Evolutionary conservation across 1,139 yeast species (phyloP), one percentile per base, ranked within the genome.

Genomic region (Meyerozyma carpophila): DNA sequence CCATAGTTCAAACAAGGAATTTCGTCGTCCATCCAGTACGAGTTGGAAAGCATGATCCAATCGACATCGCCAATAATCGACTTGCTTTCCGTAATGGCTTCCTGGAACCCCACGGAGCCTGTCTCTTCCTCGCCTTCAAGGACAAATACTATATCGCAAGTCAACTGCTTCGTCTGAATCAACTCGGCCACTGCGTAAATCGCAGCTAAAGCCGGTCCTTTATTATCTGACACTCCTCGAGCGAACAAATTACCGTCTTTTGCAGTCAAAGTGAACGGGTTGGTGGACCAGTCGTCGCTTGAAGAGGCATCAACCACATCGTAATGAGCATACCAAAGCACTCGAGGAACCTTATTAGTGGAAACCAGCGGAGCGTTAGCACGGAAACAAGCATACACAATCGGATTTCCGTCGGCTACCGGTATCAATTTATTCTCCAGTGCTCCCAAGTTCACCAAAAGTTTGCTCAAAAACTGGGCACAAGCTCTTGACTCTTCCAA

Each of bases 111-210:
- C 52, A 76, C 77, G 1, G 96, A 87, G 1, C 98, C 98, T 50
- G 88, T 79, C 61, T 93, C 98, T 62, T 93, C 98, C 62, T 90
- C 96, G 37, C 98, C 98, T 63, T 93, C 98, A 43, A 93, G 75
- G 16, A 93, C 61, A 54, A 93, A 91, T 0, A 87, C 81, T 10
- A 93, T 83, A 59, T 93, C 96, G 44, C 83, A 76, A 14, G 73
- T 70, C 25, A 93, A 73, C 42, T 77, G 66, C 0, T 73, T 67
- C 8, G 68, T 65, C 37, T 77, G 77, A 44, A 69, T 68, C 8
- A 89, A 65, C 45, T 86, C 90, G 0, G 95, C 93, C 10, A 86
- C 95, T 0, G 96, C 89, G 63, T 82, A 90, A 5, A 91, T 77
- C 0, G 97, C 85, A 0, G 97, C 95, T n/a, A 90, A 65, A 4